Conservation (phyloP, 805 yeast species). For the Ogataea corticis region DNA sequence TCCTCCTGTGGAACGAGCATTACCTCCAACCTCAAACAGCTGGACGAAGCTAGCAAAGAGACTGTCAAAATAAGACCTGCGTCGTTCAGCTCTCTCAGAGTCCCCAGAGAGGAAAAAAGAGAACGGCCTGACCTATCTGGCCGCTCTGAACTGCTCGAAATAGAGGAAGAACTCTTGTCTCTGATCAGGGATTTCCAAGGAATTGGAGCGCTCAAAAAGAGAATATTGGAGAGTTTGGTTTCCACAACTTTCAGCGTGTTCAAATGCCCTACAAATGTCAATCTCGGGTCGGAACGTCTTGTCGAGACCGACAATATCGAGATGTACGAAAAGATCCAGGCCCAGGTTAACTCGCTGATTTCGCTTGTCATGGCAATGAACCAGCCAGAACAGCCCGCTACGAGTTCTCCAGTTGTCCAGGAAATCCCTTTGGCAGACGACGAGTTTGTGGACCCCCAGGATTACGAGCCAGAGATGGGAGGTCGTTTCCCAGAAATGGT, state of each 20-base stretch:
- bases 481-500: neutral
- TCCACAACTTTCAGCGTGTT: constrained; percentile 18
- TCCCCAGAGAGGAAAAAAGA: neutral
- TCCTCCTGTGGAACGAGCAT: constrained; percentile 15
- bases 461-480: constrained; percentile 1
- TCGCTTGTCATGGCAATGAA: constrained; percentile 31
- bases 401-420: neutral
- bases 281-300: constrained; percentile 3
- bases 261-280: constrained; percentile 8
- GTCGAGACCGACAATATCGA: constrained; percentile 24
- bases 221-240: constrained; percentile 15
- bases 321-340: constrained; percentile 35
- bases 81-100: neutral
- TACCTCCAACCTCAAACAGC: constrained; percentile 19
- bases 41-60: constrained; percentile 14
- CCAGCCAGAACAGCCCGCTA: constrained; percentile 8
- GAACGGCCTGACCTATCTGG: constrained; percentile 4
- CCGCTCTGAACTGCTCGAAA: constrained; percentile 9
- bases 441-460: constrained; percentile 18
- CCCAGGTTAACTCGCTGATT: constrained; percentile 33
- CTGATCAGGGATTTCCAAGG: constrained; percentile 9
- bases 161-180: constrained; percentile 16
- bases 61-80: constrained; percentile 6
- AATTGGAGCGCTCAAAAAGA: constrained; percentile 13
- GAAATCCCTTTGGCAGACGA: constrained; percentile 7